phyloP scores from a whole-genome alignment of 352 stramenopile species.

The Pythium phragmiticola region DNA sequence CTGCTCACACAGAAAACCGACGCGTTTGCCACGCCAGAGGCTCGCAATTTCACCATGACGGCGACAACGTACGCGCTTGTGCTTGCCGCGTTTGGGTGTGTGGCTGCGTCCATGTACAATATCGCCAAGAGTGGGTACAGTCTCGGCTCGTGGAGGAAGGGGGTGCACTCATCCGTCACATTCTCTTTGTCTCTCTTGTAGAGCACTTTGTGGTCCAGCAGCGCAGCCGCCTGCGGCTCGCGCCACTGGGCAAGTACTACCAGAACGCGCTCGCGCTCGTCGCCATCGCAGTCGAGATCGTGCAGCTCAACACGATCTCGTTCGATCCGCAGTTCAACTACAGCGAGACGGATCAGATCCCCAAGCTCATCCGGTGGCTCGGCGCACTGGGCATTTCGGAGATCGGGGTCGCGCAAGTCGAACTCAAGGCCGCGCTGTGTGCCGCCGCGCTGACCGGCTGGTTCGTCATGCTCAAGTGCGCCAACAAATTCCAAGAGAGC shows the following conservation, averaged over 20 bases:
- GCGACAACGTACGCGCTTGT: conserved; percentile 41
- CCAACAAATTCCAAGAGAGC: conserved; percentile 68
- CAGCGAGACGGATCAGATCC: conserved; percentile 45
- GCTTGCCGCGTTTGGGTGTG: conserved; percentile 33
- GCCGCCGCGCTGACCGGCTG: conserved; percentile 32
- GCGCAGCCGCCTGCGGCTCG: conserved; percentile 46
- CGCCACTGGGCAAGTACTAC: conserved; percentile 47
- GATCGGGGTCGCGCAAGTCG: conserved; percentile 38
- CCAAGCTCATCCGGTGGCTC: conserved; percentile 41
- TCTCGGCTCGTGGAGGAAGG: not conserved
- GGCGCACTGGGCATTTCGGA: conserved; percentile 36
- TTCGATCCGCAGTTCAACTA: conserved; percentile 59
- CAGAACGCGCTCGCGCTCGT: conserved; percentile 44
- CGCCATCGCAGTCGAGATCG: conserved; percentile 45
- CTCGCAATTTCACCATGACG: conserved; percentile 40
- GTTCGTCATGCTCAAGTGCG: conserved; percentile 62
- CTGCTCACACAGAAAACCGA: not conserved
- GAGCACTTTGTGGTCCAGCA: conserved; percentile 57
- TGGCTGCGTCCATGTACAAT: conserved; percentile 35
- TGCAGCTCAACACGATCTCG: conserved; percentile 61
- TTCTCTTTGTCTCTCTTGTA: conserved; percentile 19
- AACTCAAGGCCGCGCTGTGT: conserved; percentile 40
- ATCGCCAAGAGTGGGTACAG: conserved; percentile 38
- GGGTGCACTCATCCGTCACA: not conserved
- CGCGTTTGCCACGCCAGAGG: not conserved